phyloP scores from a whole-genome alignment of 2,329 filamentous ascomycete species.

The Balansia obtecta region DNA sequence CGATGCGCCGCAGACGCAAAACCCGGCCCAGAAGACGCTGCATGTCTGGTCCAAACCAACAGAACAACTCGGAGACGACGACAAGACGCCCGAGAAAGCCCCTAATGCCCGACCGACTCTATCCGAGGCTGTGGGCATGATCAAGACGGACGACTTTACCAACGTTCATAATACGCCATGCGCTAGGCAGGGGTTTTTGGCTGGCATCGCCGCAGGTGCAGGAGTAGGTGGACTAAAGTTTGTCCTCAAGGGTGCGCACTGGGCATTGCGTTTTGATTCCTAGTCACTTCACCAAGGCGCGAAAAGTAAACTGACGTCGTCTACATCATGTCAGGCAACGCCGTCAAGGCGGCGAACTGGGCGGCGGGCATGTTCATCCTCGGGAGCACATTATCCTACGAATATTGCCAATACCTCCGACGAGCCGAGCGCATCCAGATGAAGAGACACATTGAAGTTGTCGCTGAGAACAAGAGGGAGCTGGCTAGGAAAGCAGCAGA shows the following conservation, averaged over 20 bases:
- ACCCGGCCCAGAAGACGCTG: slow-evolving; percentile 18
- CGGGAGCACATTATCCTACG: slow-evolving; percentile 60
- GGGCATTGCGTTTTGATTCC: not conserved
- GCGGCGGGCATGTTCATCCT: slow-evolving; percentile 67
- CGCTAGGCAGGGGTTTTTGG: slow-evolving; percentile 67
- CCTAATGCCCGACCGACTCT: slow-evolving; percentile 26
- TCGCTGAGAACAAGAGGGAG: slow-evolving; percentile 36
- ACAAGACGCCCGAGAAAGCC: slow-evolving; percentile 6
- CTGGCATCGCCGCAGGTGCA: slow-evolving; percentile 71
- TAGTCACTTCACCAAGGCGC: not conserved
- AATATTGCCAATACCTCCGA: slow-evolving; percentile 70
- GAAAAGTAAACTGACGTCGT: not conserved
- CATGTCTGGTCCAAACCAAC: slow-evolving; percentile 25
- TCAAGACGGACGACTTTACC: slow-evolving; percentile 56
- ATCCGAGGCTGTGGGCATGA: slow-evolving; percentile 50
- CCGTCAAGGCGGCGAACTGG: slow-evolving; percentile 59
- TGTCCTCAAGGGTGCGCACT: slow-evolving; percentile 54
- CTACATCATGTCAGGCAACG: slow-evolving; percentile 15
- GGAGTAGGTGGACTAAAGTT: slow-evolving; percentile 62
- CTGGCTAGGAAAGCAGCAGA: slow-evolving; percentile 32
- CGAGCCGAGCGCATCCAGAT: slow-evolving; percentile 69
- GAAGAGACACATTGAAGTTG: slow-evolving; percentile 66
- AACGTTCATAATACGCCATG: slow-evolving; percentile 71
- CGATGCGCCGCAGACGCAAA: slow-evolving; percentile 12
- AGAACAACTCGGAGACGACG: slow-evolving; percentile 13